Evolutionary conservation across 306 rosid species (phyloP).

Genomic region (Cercis canadensis): DNA sequence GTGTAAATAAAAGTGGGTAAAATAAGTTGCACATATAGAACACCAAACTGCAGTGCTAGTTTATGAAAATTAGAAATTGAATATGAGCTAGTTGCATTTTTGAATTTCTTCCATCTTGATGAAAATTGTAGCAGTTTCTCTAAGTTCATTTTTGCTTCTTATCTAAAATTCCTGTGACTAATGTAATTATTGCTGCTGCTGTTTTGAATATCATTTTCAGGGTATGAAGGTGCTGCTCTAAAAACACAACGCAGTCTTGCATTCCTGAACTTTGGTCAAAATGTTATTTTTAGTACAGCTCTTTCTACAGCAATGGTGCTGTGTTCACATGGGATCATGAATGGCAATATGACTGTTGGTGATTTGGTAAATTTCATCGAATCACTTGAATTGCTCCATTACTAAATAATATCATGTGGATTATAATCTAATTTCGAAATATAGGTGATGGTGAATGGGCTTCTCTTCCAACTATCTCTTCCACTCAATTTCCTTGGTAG

Average conservation of each 20-base stretch:
- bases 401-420: conserved; percentile 23
- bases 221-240: conserved; percentile 94
- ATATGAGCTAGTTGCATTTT: neutral
- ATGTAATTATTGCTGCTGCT: conserved; percentile 32
- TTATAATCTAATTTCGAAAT: conserved; percentile 33
- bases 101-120: neutral
- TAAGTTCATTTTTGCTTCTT: conserved; percentile 5
- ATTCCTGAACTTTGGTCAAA: conserved; percentile 90
- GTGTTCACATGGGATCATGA: conserved; percentile 85
- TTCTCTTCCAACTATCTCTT: conserved; percentile 96
- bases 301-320: conserved; percentile 97
- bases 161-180: no score
- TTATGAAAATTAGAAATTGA: neutral
- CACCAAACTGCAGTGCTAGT: neutral
- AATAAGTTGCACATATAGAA: neutral
- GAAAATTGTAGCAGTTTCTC: neutral
- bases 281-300: conserved; percentile 87
- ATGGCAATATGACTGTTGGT: conserved; percentile 89
- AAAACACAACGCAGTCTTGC: conserved; percentile 95
- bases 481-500: conserved; percentile 97
- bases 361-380: conserved; percentile 78
- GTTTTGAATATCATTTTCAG: conserved; percentile 49
- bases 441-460: conserved; percentile 99
- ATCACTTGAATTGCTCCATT: conserved; percentile 3
- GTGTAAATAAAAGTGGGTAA: neutral